Base-by-base conservation (phyloP, 2,329 filamentous ascomycete genomes). In the Emericellopsis atlantica region DNA sequence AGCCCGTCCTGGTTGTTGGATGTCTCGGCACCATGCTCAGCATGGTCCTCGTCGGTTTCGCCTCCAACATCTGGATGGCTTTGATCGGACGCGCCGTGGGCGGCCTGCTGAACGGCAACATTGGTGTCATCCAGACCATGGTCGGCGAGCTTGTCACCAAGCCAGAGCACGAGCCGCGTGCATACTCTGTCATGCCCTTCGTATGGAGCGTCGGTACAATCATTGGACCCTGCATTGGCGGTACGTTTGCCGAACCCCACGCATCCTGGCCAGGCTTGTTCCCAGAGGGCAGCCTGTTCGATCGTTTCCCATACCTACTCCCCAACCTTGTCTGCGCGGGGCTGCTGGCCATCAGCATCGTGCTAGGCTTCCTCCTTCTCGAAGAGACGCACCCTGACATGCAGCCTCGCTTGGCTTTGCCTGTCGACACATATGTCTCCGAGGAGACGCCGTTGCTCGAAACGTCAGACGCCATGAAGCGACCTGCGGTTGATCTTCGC, bases 201-300 rank as follows among this genome's bases (percentile, higher is more conserved):
- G 83, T 95, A 7, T 95, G 89, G 88, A 82, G 76, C 37, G 80
- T 95, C 40, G 89, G 89, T 21, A 93, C 86, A 9, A 94, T 95
- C 47, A 71, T 94, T 40, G 89, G 89, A 0, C 84, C 89, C 46
- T 84, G 83, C 6, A 87, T 95, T 48, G 90, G 90, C 44, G 90
- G 90, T 29, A 76, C 82, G 42, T 87, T 95, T 56, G 84, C 88
- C 44, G 79, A 86, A 48, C 89, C 90, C 22, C 74, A 79, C 46
- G 66, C 75, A 31, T 79, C 79, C 16, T 94, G 84, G 58, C 88
- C 90, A 16, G 62, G 69, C 22, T 36, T 75, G 1, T 92, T 95
- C 54, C 76, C 81, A 35, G 53, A 65, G 15, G 69, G 73, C 42
- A 75, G 81, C 43, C 51, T 93, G 26, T 95, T 95, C 58, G 77